Base-by-base conservation (phyloP, 1,284 basidiomycete genomes). In the Amylostereum areolatum region DNA sequence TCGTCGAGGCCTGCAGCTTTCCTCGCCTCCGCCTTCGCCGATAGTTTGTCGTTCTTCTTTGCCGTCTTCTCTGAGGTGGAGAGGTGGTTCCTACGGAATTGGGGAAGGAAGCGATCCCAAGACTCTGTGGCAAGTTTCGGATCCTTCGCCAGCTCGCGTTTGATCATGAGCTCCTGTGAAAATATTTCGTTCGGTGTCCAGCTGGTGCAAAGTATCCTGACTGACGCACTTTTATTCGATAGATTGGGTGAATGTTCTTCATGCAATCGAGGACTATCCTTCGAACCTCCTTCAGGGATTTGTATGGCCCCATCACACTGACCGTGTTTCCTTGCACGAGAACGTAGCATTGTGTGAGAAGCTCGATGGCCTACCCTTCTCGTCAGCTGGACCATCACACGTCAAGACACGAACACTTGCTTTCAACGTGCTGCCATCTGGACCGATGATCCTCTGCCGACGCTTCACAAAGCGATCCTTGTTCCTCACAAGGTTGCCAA, bases 241-340 rank as follows among this genome's bases (percentile, higher is more conserved):
- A 99, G 63, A 99, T 99, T 2, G 97, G 97, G 63, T 99, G 97
- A 46, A 99, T 89, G 64, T 99, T 99, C 72, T 92, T 96, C 92
- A 99, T 97, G 72, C 97, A 99, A 66, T 99, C 97, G 46, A 98
- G 69, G 29, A 99, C 83, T 58, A 99, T 97, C 52, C 95, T 70
- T 49, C 97, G 80, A 3, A 99, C 96, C 66, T 98, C 95, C 66
- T 98, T 99, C 36, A 99, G 72, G 0, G 89, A 87, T 65, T 96
- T 97, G 72, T 89, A 93, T 0, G 89, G 85, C 2, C 97, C 97
- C 95, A 99, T 99, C 2, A 92, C 93, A 42, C 92, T 92, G 49
- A 99, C 97, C 0, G 97, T 99, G 66, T 85, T 98, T 52, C 97
- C 97, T 74, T 99, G 97, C 0, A 99, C 96, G 27, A 99, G 78